phyloP scores from a whole-genome alignment of 768 basidiomycete species.

The Ramaria rubella region DNA sequence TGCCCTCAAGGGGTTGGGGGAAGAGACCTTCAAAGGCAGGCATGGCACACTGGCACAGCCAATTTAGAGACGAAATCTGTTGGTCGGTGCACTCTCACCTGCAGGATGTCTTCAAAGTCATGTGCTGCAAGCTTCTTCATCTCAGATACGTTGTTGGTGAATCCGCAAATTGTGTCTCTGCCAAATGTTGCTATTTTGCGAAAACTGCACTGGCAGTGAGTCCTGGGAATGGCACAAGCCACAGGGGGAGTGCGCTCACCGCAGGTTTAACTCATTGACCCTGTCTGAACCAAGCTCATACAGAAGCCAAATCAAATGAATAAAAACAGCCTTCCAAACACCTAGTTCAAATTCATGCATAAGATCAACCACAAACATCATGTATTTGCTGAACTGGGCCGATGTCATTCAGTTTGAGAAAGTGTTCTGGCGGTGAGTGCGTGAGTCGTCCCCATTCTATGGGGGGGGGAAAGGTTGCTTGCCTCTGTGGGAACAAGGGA shows the following conservation, averaged over 20 bases:
- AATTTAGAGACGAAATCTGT: not conserved
- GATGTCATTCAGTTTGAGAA: too few relatives aligned
- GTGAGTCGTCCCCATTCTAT: too few relatives aligned
- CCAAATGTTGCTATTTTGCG: slow-evolving; percentile 29
- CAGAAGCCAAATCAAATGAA: slow-evolving; percentile 32
- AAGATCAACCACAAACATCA: slow-evolving; percentile 28
- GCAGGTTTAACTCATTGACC: slow-evolving; percentile 20
- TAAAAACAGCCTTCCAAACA: slow-evolving; percentile 30
- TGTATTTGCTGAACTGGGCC: too few relatives aligned
- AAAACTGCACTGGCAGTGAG: slow-evolving; percentile 21
- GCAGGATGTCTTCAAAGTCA: slow-evolving; percentile 39
- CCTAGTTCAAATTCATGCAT: slow-evolving; percentile 39
- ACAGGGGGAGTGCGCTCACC: not conserved
- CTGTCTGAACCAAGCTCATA: slow-evolving; percentile 16
- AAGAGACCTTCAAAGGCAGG: slow-evolving; percentile 30
- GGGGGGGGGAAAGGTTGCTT: too few relatives aligned
- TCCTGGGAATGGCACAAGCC: not conserved
- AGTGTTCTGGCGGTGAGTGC: too few relatives aligned
- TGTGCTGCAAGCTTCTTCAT: slow-evolving; percentile 32
- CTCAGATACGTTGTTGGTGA: slow-evolving; percentile 29
- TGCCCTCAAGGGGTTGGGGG: slow-evolving; percentile 19
- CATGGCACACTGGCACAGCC: slow-evolving; percentile 25
- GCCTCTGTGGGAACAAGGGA: slow-evolving; percentile 29
- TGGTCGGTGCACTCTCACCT: slow-evolving; percentile 20
- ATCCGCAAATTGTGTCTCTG: slow-evolving; percentile 28